These are phyloP conservation scores for Patellaria atrata DNA, from an alignment of 495 filamentous ascomycete genomes.

Conservation along the genomic window DNA sequence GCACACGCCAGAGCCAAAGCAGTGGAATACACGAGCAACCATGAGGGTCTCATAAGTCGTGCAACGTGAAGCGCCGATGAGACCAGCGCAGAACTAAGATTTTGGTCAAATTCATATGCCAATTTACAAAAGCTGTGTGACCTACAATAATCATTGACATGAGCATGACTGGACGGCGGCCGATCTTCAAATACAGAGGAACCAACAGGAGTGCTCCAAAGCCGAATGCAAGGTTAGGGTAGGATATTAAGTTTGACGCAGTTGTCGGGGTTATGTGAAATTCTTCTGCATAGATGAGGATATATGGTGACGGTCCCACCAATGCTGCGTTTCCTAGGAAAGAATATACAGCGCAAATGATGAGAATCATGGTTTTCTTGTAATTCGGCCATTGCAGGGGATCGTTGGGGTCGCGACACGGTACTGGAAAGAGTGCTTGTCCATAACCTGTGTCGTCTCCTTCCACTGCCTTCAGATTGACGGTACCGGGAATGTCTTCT, in stretches of 20 bases:
- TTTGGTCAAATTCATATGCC: slow-evolving; percentile 1
- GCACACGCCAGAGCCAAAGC: slow-evolving; percentile 44
- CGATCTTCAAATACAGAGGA: slow-evolving; percentile 43
- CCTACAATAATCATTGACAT: slow-evolving; percentile 33
- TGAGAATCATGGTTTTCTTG: slow-evolving; percentile 46
- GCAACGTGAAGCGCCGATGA: slow-evolving; percentile 41
- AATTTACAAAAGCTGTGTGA: slow-evolving; percentile 1
- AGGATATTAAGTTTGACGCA: slow-evolving; percentile 44
- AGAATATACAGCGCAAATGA: slow-evolving; percentile 44
- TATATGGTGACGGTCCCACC: slow-evolving; percentile 46
- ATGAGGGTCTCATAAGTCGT: slow-evolving; percentile 39
- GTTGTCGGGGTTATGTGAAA: slow-evolving; percentile 36
- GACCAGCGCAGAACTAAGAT: slow-evolving; percentile 37
- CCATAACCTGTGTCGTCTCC: slow-evolving; percentile 48
- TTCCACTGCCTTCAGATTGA: slow-evolving; percentile 39
- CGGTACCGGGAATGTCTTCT: slow-evolving; percentile 42
- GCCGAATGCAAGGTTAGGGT: slow-evolving; percentile 49
- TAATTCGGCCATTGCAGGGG: slow-evolving; percentile 47
- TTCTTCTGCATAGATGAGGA: slow-evolving; percentile 39
- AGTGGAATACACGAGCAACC: slow-evolving; percentile 40
- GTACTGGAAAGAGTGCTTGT: slow-evolving; percentile 48
- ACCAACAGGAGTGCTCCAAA: slow-evolving; percentile 45
- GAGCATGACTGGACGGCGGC: slow-evolving; percentile 42
- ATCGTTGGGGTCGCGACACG: slow-evolving; percentile 49
- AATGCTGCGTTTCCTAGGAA: slow-evolving; percentile 47